Conservation (phyloP, 2,329 filamentous ascomycete species). For the Sarocladium strictum region DNA sequence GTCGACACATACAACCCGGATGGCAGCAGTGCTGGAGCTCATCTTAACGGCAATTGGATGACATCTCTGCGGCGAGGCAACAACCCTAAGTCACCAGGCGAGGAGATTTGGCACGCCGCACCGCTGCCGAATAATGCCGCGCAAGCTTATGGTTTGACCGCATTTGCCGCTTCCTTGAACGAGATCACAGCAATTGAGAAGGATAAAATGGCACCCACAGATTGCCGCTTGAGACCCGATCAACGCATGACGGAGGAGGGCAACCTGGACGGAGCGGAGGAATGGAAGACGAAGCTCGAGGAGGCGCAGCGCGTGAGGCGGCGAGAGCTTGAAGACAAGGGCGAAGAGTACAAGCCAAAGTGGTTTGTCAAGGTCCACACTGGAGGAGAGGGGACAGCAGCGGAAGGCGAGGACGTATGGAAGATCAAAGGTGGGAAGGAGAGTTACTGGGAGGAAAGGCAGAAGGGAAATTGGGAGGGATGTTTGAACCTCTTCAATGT, state of each 20-base stretch:
- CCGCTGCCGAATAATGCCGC: constrained; percentile 70
- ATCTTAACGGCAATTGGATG: constrained; percentile 82
- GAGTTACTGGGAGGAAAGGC: constrained; percentile 88
- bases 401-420: constrained; percentile 64
- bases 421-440: constrained; percentile 74
- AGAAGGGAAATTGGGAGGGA: constrained; percentile 58
- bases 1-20: constrained; percentile 66
- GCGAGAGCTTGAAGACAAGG: constrained; percentile 67
- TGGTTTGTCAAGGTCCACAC: constrained; percentile 78
- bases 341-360: constrained; percentile 65
- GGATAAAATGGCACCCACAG: constrained; percentile 69
- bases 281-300: constrained; percentile 75
- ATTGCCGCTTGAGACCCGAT: constrained; percentile 78
- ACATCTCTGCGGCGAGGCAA: constrained; percentile 60
- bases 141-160: constrained; percentile 81
- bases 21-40: constrained; percentile 59
- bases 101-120: constrained; percentile 74
- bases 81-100: constrained; percentile 53
- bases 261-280: constrained; percentile 76
- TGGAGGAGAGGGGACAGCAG: constrained; percentile 18
- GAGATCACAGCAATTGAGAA: constrained; percentile 79
- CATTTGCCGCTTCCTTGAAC: constrained; percentile 81
- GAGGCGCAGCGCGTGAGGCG: constrained; percentile 75
- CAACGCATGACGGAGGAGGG: constrained; percentile 80
- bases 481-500: constrained; percentile 45